Conservation (phyloP, 306 rosid genomes). For the Vachellia collinsii region DNA sequence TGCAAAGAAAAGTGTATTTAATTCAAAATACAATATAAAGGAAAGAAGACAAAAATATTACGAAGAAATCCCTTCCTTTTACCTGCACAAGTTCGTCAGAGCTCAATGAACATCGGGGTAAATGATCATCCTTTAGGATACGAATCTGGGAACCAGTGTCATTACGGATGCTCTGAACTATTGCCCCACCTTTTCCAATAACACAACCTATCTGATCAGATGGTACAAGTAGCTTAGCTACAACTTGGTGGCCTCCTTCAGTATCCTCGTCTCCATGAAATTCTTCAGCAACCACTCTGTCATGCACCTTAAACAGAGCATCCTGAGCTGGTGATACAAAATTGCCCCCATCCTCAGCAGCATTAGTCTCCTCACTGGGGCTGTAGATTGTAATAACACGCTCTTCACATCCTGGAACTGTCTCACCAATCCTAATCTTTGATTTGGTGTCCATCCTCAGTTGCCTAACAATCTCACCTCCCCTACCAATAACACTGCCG, state of each 20-base stretch:
- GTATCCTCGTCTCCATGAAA: slow-evolving; percentile 70
- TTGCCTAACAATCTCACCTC: slow-evolving; percentile 99
- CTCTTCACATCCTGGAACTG: slow-evolving; percentile 85
- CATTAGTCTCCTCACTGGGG: slow-evolving; percentile 72
- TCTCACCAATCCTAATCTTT: slow-evolving; percentile 92
- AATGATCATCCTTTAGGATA: slow-evolving; percentile 88
- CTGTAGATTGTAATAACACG: slow-evolving; percentile 85
- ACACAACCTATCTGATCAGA: slow-evolving; percentile 97
- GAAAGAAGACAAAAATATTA: slow-evolving; percentile 8
- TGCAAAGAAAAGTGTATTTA: background rate
- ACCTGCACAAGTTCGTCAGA: slow-evolving; percentile 98
- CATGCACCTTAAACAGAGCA: slow-evolving; percentile 84
- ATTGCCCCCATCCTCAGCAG: slow-evolving; percentile 60
- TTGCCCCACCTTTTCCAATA: slow-evolving; percentile 95
- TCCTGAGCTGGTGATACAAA: slow-evolving; percentile 82
- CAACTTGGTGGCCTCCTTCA: slow-evolving; percentile 70
- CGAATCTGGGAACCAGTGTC: slow-evolving; percentile 96
- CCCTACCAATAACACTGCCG: slow-evolving; percentile 96
- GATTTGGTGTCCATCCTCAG: slow-evolving; percentile 80
- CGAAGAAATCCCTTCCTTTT: slow-evolving; percentile 16
- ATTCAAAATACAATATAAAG: background rate
- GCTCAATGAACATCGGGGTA: slow-evolving; percentile 79
- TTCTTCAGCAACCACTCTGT: slow-evolving; percentile 91
- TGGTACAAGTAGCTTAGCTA: slow-evolving; percentile 83
- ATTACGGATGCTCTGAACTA: slow-evolving; percentile 78